Evolutionary conservation across 2,329 filamentous ascomycete genomes (phyloP).

Genomic region (Magnaporthales sp.): DNA sequence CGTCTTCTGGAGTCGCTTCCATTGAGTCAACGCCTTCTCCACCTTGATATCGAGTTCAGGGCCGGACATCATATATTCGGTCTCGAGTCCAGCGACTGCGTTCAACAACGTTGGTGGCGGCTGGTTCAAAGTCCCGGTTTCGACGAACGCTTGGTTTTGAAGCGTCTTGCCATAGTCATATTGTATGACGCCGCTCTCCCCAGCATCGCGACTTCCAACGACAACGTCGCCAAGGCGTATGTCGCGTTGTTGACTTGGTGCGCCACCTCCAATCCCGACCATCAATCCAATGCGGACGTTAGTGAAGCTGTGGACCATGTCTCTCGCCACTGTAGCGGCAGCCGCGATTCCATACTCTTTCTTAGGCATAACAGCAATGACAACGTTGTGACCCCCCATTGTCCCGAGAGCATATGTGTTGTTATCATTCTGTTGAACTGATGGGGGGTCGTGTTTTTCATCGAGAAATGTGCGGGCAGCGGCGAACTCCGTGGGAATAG

Average conservation of each 20-base stretch:
- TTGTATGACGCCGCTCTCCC: slow-evolving; percentile 16
- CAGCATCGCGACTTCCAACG: slow-evolving; percentile 15
- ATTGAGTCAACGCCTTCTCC: background rate
- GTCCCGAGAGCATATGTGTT: slow-evolving; percentile 22
- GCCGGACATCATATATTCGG: slow-evolving; percentile 9
- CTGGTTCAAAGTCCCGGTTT: slow-evolving; percentile 3
- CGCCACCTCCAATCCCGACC: slow-evolving; percentile 26
- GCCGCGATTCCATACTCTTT: slow-evolving; percentile 16
- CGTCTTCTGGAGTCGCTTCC: background rate
- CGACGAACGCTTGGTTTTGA: slow-evolving; percentile 11
- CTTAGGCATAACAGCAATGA: slow-evolving; percentile 20
- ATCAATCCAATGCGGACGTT: slow-evolving; percentile 22
- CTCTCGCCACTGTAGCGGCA: slow-evolving; percentile 17
- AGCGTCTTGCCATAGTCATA: slow-evolving; percentile 18
- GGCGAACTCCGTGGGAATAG: background rate
- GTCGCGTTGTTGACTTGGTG: slow-evolving; percentile 23
- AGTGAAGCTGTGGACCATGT: slow-evolving; percentile 21
- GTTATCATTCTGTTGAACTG: slow-evolving; percentile 13
- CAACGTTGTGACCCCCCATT: slow-evolving; percentile 25
- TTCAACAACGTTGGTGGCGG: slow-evolving; percentile 4
- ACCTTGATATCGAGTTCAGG: slow-evolving; percentile 11
- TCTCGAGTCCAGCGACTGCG: background rate
- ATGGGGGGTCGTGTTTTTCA: background rate
- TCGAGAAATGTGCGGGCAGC: background rate
- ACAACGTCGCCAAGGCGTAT: slow-evolving; percentile 25